Evolutionary conservation across 2,329 filamentous ascomycete genomes (phyloP).

Genomic region (Monosporascus sp.): DNA sequence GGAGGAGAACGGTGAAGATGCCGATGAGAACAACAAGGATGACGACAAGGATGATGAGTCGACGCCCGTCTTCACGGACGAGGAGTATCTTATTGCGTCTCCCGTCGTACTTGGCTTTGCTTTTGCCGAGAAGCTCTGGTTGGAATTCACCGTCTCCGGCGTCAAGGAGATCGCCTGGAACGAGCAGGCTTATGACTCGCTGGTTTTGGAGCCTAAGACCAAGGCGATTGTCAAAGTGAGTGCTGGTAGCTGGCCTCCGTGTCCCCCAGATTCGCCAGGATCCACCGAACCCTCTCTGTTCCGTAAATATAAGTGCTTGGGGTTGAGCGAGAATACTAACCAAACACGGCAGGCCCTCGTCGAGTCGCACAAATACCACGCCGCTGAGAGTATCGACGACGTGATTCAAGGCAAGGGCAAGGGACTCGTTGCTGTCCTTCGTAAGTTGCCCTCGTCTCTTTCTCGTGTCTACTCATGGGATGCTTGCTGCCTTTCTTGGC

Average conservation of each 20-base stretch:
- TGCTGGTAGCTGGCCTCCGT: neutral
- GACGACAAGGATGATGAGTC: slow-evolving; percentile 28
- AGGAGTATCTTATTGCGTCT: slow-evolving; percentile 78
- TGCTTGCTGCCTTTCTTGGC: too few species aligned
- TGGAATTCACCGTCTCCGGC: slow-evolving; percentile 77
- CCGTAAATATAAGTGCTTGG: neutral
- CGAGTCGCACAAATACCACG: slow-evolving; percentile 77
- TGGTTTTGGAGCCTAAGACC: slow-evolving; percentile 62
- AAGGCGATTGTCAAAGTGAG: slow-evolving; percentile 61
- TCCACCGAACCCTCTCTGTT: neutral
- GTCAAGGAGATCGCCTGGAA: slow-evolving; percentile 83
- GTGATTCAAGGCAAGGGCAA: slow-evolving; percentile 81
- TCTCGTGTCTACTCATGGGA: too few species aligned
- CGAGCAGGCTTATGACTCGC: slow-evolving; percentile 71
- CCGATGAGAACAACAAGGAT: slow-evolving; percentile 3
- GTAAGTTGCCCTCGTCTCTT: neutral
- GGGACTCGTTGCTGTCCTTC: slow-evolving; percentile 75
- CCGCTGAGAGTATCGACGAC: slow-evolving; percentile 76
- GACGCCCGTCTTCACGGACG: slow-evolving; percentile 63
- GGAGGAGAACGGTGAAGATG: slow-evolving; percentile 23
- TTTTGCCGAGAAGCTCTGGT: slow-evolving; percentile 84
- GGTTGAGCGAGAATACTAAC: neutral
- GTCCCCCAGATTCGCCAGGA: neutral
- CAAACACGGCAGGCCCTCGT: slow-evolving; percentile 57
- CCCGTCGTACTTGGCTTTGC: slow-evolving; percentile 82